Percentiles rank a stretch among this genome's conserved stretches.
These are phyloP conservation scores for Fusarium aywerte DNA, from an alignment of 2,329 filamentous ascomycete species.

Conservation along the genomic window DNA sequence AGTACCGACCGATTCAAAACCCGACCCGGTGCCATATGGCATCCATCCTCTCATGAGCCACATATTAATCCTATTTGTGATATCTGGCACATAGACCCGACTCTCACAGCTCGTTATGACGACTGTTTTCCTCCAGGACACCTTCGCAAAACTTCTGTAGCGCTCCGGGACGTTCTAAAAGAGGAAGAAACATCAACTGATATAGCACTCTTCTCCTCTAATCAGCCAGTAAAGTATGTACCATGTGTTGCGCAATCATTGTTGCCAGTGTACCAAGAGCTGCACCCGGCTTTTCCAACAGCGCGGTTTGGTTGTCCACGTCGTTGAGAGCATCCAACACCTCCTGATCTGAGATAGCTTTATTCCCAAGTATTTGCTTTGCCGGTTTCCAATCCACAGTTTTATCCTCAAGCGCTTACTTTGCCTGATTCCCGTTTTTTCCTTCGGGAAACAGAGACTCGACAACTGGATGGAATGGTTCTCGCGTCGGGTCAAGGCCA, in stretches of 20 bases:
- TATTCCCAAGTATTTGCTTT: neutral
- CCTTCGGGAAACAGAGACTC: neutral
- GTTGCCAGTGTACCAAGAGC: neutral
- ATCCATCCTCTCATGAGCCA: too few relatives aligned
- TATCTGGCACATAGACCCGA: too few relatives aligned
- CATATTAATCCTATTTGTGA: too few relatives aligned
- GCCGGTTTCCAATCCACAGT: neutral
- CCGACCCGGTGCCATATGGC: too few relatives aligned
- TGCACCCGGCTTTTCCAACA: fast-evolving
- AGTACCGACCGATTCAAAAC: too few relatives aligned
- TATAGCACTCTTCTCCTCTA: neutral
- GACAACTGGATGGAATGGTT: neutral
- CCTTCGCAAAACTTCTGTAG: neutral
- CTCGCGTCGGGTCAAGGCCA: neutral
- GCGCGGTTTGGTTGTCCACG: neutral
- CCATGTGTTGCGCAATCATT: neutral
- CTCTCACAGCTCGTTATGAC: neutral
- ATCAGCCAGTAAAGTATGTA: neutral
- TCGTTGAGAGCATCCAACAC: fast-evolving
- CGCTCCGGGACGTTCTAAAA: neutral
- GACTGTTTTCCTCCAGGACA: fast-evolving
- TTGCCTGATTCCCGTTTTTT: neutral
- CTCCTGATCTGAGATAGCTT: neutral
- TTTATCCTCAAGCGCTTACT: neutral
- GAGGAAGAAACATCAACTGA: neutral